Evolutionary conservation across 768 basidiomycete genomes (phyloP).

Genomic region (Termitomyces eurrhizus): DNA sequence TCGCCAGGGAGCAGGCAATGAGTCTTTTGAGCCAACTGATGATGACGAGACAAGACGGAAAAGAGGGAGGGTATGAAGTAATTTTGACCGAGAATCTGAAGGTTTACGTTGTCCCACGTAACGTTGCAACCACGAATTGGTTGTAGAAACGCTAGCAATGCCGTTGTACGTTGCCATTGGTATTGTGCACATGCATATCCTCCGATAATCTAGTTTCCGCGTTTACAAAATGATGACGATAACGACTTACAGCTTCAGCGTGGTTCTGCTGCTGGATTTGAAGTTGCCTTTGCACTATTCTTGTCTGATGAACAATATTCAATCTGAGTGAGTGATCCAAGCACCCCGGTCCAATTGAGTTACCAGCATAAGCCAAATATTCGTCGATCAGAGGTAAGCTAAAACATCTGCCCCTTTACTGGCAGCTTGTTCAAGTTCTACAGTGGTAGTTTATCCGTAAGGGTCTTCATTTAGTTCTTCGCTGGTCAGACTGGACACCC

Average conservation of each 20-base stretch:
- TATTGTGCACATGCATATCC: background rate
- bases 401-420: background rate
- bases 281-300: background rate
- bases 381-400: background rate
- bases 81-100: background rate
- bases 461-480: background rate
- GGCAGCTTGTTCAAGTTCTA: background rate
- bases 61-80: constrained; percentile 23
- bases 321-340: background rate
- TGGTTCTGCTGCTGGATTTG: background rate
- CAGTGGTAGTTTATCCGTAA: background rate
- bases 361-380: background rate
- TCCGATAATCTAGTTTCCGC: background rate
- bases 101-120: too few species aligned
- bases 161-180: background rate
- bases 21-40: constrained; percentile 13
- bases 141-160: background rate
- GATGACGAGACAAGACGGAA: constrained; percentile 26
- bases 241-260: background rate
- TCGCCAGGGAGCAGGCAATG: constrained; percentile 27
- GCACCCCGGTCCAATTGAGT: background rate
- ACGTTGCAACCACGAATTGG: background rate
- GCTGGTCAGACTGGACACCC: background rate
- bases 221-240: background rate
- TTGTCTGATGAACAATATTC: background rate